A percentile compares a stretch with the other conserved stretches of the same genome.
Conservation (phyloP, 1,139 yeast genomes). For the Scheffersomyces quercinus region DNA sequence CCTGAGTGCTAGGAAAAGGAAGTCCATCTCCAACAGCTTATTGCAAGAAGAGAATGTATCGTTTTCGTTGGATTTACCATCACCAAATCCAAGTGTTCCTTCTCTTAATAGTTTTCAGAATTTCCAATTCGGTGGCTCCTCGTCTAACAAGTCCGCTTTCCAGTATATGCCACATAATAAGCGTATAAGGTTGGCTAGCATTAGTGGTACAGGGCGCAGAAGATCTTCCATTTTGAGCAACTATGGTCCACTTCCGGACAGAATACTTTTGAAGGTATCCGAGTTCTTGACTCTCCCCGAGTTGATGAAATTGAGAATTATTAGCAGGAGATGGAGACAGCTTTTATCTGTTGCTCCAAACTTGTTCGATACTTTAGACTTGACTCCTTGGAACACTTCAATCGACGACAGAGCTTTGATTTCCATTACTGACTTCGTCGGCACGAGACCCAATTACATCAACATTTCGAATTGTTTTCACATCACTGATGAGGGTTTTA, state of each 20-base stretch:
- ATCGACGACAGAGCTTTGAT: slow-evolving; percentile 59
- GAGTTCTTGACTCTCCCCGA: slow-evolving; percentile 53
- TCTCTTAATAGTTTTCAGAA: slow-evolving; percentile 32
- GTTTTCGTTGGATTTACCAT: slow-evolving; percentile 25
- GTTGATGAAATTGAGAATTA: slow-evolving; percentile 55
- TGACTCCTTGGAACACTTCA: slow-evolving; percentile 60
- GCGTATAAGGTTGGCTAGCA: slow-evolving; percentile 46
- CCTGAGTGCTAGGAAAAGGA: slow-evolving; percentile 8
- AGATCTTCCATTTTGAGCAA: slow-evolving; percentile 56
- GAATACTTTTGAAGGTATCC: slow-evolving; percentile 53
- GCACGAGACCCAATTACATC: slow-evolving; percentile 60
- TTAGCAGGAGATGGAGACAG: slow-evolving; percentile 69
- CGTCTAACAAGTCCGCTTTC: slow-evolving; percentile 20
- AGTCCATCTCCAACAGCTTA: slow-evolving; percentile 6
- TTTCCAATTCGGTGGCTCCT: slow-evolving; percentile 9
- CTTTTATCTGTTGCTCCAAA: slow-evolving; percentile 57
- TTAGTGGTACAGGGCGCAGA: slow-evolving; percentile 40
- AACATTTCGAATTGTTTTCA: slow-evolving; percentile 76
- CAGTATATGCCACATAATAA: slow-evolving; percentile 56
- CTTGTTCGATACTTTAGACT: slow-evolving; percentile 51
- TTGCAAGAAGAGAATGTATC: slow-evolving; percentile 5
- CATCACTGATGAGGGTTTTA: slow-evolving; percentile 72
- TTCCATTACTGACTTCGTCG: slow-evolving; percentile 67
- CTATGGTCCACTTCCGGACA: slow-evolving; percentile 60
- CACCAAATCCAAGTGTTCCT: slow-evolving; percentile 35